These are phyloP conservation scores for Paracoccidioides lutzii DNA, from an alignment of 2,329 filamentous ascomycete genomes.

Conservation along the genomic window DNA sequence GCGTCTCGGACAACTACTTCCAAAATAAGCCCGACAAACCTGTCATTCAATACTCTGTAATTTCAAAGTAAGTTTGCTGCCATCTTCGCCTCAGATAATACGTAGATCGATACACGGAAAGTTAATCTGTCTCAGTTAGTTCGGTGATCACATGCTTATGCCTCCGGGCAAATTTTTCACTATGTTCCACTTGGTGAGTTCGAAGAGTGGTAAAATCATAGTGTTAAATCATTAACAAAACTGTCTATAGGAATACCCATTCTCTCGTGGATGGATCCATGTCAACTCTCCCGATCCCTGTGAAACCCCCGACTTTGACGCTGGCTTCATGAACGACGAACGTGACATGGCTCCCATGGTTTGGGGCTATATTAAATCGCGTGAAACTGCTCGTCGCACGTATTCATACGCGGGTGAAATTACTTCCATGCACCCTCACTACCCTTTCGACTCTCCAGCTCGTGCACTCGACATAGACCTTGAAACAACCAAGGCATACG, in stretches of 20 bases:
- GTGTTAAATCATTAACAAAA: background rate
- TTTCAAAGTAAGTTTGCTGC: slow-evolving; percentile 40
- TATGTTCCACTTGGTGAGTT: slow-evolving; percentile 58
- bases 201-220: background rate
- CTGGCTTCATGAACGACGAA: slow-evolving; percentile 76
- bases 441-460: slow-evolving; percentile 55
- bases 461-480: slow-evolving; percentile 61
- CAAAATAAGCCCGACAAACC: slow-evolving; percentile 76
- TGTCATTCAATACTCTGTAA: slow-evolving; percentile 74
- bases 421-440: slow-evolving; percentile 54
- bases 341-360: slow-evolving; percentile 76
- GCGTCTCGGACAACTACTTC: slow-evolving; percentile 71
- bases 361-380: slow-evolving; percentile 72
- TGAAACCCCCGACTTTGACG: slow-evolving; percentile 62
- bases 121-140: slow-evolving; percentile 21
- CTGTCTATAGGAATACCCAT: slow-evolving; percentile 48
- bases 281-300: slow-evolving; percentile 62
- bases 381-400: slow-evolving; percentile 68
- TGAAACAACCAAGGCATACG: slow-evolving; percentile 61
- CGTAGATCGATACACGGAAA: background rate
- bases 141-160: slow-evolving; percentile 44
- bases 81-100: background rate
- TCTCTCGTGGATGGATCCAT: slow-evolving; percentile 59
- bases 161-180: slow-evolving; percentile 69
- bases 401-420: slow-evolving; percentile 66